Evolutionary conservation across 1,284 basidiomycete species (phyloP).

Genomic region (Moniliophthora roreri): DNA sequence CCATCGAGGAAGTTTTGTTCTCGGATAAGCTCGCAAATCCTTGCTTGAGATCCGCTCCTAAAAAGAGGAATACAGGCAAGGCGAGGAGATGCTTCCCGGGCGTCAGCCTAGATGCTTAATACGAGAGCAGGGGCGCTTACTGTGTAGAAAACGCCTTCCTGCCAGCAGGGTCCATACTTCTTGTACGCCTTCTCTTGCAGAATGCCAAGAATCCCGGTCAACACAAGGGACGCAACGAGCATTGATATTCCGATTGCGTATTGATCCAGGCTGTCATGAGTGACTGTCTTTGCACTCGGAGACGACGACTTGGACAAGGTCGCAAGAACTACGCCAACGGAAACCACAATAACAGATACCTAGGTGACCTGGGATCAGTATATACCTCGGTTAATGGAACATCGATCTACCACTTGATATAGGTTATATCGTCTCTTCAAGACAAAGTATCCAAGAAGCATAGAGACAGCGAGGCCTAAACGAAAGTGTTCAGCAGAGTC

Average conservation of each 20-base stretch:
- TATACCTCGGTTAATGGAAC: background rate
- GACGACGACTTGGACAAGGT: slow-evolving; percentile 65
- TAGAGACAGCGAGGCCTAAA: slow-evolving; percentile 64
- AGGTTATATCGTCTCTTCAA: slow-evolving; percentile 59
- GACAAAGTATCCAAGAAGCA: slow-evolving; percentile 62
- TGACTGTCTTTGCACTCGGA: slow-evolving; percentile 22
- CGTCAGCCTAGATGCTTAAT: background rate
- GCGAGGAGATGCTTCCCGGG: slow-evolving; percentile 61
- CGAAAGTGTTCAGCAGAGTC: slow-evolving; percentile 2
- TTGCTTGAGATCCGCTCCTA: slow-evolving; percentile 55
- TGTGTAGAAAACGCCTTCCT: slow-evolving; percentile 85
- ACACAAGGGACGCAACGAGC: slow-evolving; percentile 69
- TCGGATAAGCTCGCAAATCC: slow-evolving; percentile 48
- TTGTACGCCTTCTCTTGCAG: slow-evolving; percentile 83
- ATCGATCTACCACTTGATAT: slow-evolving; percentile 60
- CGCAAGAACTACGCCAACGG: slow-evolving; percentile 73
- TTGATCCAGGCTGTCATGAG: slow-evolving; percentile 37
- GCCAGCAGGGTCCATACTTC: slow-evolving; percentile 76
- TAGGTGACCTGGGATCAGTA: slow-evolving; percentile 24
- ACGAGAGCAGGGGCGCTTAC: slow-evolving; percentile 32
- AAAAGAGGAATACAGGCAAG: slow-evolving; percentile 73
- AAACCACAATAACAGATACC: slow-evolving; percentile 73
- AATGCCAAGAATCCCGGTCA: slow-evolving; percentile 75
- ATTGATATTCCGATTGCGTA: slow-evolving; percentile 75
- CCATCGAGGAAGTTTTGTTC: slow-evolving; percentile 20